Base-by-base conservation (phyloP, 805 yeast species). In the Hanseniaspora pseudoguilliermondii region DNA sequence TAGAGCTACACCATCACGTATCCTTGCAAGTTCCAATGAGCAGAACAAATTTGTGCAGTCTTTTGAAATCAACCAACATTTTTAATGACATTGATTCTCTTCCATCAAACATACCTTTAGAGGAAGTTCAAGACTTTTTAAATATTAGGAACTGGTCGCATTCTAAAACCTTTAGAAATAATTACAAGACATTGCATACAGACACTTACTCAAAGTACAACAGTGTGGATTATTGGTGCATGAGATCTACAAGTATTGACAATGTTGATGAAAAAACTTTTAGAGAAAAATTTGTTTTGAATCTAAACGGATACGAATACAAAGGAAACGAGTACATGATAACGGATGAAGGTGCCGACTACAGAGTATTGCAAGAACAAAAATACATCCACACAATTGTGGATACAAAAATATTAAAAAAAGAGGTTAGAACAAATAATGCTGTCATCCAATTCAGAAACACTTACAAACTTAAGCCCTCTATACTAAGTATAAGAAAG, bases 381-480 rank as follows among this genome's bases (percentile, higher is more conserved):
- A 62, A 70, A 29, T 71, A 72, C 56, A 71, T 71, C 35, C 69
- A 70, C 35, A 65, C 66, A 1, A 57, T 72, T 44, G 63, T 61
- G 5, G 62, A 63, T 29, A 57, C 64, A 29, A 64, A 64, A 15
- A 47, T 63, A 1, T 49, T 61, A 9, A 54, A 59, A 8, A 63
- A 58, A 34, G 64, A 57, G 9, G 56, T 55, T 1, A n/a, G 27
- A 21, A 18, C 23, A 2, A 3, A 60, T 11, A 8, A 38, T 16
- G 27, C 40, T 11, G 70, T 71, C 71, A 65, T 64, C 0, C 59
- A 64, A 3, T 66, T 68, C 23, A 62, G 65, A 54, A 63, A 69
- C n/a, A 63, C 66, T 49, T 73, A 73, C 59, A 69, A 70, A 39
- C 59, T 73, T 23, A 72, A 73, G 5, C 64, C 67, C 13, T 69